These are phyloP conservation scores for Linnemannia elongata DNA, from an alignment of 192 early-diverging fungal species.

Conservation along the genomic window DNA sequence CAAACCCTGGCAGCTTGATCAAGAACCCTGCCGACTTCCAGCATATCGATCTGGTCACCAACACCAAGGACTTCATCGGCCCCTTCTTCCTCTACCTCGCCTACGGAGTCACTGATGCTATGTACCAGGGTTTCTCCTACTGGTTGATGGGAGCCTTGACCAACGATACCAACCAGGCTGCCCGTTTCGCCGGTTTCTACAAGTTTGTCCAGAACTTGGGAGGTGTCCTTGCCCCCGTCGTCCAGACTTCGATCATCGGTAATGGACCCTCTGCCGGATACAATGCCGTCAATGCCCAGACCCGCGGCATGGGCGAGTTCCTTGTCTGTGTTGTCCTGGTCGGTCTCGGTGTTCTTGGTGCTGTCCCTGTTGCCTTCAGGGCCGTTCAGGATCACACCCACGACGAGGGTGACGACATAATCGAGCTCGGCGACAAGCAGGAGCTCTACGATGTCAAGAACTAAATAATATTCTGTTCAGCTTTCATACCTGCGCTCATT, in stretches of 20 bases:
- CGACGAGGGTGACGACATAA: slow-evolving; percentile 30
- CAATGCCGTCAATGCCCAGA: slow-evolving; percentile 23
- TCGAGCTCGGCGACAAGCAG: slow-evolving; percentile 34
- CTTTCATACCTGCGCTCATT: not conserved
- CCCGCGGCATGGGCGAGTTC: slow-evolving; percentile 45
- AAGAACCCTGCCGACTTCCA: slow-evolving; percentile 44
- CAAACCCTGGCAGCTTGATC: not conserved
- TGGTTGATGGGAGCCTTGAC: slow-evolving; percentile 90
- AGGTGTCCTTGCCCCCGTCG: slow-evolving; percentile 52
- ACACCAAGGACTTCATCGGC: slow-evolving; percentile 60
- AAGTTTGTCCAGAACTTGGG: slow-evolving; percentile 57
- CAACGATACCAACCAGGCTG: slow-evolving; percentile 81
- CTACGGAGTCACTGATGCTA: slow-evolving; percentile 84
- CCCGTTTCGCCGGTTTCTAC: slow-evolving; percentile 76
- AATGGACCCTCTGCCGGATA: slow-evolving; percentile 35
- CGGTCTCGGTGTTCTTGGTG: slow-evolving; percentile 37
- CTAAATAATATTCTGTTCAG: slow-evolving; percentile 3
- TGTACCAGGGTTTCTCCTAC: slow-evolving; percentile 85
- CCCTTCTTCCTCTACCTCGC: slow-evolving; percentile 78
- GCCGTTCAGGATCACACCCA: slow-evolving; percentile 43
- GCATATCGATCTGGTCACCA: slow-evolving; percentile 39
- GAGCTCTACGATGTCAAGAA: slow-evolving; percentile 47
- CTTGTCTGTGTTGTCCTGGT: slow-evolving; percentile 34
- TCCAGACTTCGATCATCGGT: slow-evolving; percentile 40
- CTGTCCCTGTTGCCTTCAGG: slow-evolving; percentile 47